phyloP scores from a whole-genome alignment of 495 filamentous ascomycete species.

The Sporormia fimetaria region DNA sequence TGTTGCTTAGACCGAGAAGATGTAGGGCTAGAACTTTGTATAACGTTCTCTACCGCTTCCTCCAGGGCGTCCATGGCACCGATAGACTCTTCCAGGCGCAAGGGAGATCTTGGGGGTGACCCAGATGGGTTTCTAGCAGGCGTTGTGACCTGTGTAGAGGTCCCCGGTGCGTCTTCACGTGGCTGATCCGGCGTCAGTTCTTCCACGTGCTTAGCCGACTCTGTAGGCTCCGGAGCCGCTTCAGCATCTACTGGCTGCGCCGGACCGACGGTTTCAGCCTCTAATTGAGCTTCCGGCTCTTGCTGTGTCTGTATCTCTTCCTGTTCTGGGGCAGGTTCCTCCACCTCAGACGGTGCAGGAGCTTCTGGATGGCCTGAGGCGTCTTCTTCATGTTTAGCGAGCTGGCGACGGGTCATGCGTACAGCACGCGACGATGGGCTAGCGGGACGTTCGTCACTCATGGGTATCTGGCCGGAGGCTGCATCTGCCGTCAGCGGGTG shows the following conservation, averaged over 20 bases:
- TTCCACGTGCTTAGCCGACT: too few relatives aligned
- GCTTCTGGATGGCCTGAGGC: slow-evolving; percentile 9
- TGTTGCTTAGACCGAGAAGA: too few relatives aligned
- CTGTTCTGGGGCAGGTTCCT: not conserved
- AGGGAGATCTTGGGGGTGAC: slow-evolving; percentile 36
- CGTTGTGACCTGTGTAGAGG: slow-evolving; percentile 4
- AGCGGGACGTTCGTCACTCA: slow-evolving; percentile 19
- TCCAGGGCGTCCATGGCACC: slow-evolving; percentile 58
- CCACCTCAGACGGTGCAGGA: not conserved
- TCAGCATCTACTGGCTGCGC: too few relatives aligned
- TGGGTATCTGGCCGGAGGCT: slow-evolving; percentile 23
- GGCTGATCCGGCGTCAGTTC: slow-evolving; percentile 14
- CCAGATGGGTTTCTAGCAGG: slow-evolving; percentile 15
- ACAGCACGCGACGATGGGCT: slow-evolving; percentile 20
- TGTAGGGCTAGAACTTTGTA: too few relatives aligned
- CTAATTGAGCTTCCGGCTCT: too few relatives aligned
- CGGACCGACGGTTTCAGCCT: too few relatives aligned
- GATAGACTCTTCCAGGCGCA: slow-evolving; percentile 57
- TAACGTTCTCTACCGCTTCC: slow-evolving; percentile 52
- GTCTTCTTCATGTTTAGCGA: slow-evolving; percentile 21
- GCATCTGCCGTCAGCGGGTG: slow-evolving; percentile 12
- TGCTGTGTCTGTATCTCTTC: too few relatives aligned
- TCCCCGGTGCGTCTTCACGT: slow-evolving; percentile 14
- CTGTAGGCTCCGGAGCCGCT: too few relatives aligned
- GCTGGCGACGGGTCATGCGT: slow-evolving; percentile 24